Base-by-base conservation (phyloP, 768 basidiomycete species). In the Floccularia luteovirens region DNA sequence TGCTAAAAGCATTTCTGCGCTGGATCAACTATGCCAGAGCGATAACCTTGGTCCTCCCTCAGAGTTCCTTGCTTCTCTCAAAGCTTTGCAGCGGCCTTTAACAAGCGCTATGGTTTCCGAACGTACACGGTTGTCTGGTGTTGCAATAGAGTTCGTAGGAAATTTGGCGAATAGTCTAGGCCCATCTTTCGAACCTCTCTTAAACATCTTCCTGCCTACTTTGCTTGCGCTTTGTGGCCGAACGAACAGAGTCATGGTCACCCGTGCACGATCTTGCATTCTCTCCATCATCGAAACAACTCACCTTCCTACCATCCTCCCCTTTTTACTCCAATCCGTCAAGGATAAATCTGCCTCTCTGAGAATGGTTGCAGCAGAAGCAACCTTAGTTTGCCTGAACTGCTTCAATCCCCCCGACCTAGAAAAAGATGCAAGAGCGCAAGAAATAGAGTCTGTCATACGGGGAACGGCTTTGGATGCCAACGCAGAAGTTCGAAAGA, bases 391-490 rank as follows among this genome's bases (percentile, higher is more conserved):
- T 12, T 82, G 79, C 45, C 62, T 90, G 38, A 84, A 84, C 44
- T 79, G 73, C 48, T 81, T 79, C 55, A 87, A 85, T 57, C 87
- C 86, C 6, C 83, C 84, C 0, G 84, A 89, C 48, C 56, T 89
- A 22, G 84, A 85, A 57, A 82, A 74, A 55, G 83, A 87, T 34
- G 44, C 61, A 0, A 64, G 82, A 12, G 79, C 76, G 0, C 66
- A 65, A 32, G 77, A 83, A 28, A 65, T 92, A 20, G 90, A 92
- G 56, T 64, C 58, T 8, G 70, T 86, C 34, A 85, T 92, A 48
- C 77, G 69, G 43, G 50, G 59, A 6, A 74, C 82, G 2, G 82
- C 78, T 11, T 71, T 74, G 21, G 90, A 92, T 57, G 74, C 85
- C 3, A 84, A 71, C 51, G 78, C 80, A 19, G 88, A 89, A 36